Conservation (phyloP, 1,284 basidiomycete genomes). For the Cerioporus squamosus region DNA sequence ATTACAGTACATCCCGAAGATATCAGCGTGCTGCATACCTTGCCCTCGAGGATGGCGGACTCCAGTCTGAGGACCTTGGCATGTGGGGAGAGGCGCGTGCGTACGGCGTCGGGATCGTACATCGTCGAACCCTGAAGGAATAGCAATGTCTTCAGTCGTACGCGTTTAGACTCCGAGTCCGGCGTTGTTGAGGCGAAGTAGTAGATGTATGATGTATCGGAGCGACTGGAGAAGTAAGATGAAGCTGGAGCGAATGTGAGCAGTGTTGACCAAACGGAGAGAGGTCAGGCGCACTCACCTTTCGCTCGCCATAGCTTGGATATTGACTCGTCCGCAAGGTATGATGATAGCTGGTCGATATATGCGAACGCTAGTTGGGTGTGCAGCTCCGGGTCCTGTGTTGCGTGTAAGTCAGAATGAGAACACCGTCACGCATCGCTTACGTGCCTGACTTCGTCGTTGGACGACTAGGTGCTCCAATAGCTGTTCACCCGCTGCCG, state of each 20-base stretch:
- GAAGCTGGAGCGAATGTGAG: constrained; percentile 26
- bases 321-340: constrained; percentile 51
- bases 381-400: constrained; percentile 62
- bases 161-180: constrained; percentile 72
- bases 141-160: constrained; percentile 75
- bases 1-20: neutral
- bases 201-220: constrained; percentile 62
- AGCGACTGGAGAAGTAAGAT: constrained; percentile 58
- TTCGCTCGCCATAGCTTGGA: constrained; percentile 76
- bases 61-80: constrained; percentile 70
- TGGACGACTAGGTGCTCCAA: constrained; percentile 82
- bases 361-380: constrained; percentile 59
- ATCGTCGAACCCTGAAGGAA: constrained; percentile 77
- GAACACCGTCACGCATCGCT: constrained; percentile 3
- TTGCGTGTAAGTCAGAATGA: neutral
- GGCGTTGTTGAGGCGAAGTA: constrained; percentile 75
- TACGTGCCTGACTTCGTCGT: constrained; percentile 61
- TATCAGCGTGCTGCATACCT: constrained; percentile 51
- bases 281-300: constrained; percentile 41
- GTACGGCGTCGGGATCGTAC: constrained; percentile 62
- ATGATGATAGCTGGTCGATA: constrained; percentile 57
- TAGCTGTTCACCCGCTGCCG: constrained; percentile 66
- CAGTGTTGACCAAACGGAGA: constrained; percentile 29
- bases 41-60: constrained; percentile 80
- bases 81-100: constrained; percentile 49